These are phyloP conservation scores for Sarocladium strictum DNA, from an alignment of 2,329 filamentous ascomycete species.

Conservation along the genomic window DNA sequence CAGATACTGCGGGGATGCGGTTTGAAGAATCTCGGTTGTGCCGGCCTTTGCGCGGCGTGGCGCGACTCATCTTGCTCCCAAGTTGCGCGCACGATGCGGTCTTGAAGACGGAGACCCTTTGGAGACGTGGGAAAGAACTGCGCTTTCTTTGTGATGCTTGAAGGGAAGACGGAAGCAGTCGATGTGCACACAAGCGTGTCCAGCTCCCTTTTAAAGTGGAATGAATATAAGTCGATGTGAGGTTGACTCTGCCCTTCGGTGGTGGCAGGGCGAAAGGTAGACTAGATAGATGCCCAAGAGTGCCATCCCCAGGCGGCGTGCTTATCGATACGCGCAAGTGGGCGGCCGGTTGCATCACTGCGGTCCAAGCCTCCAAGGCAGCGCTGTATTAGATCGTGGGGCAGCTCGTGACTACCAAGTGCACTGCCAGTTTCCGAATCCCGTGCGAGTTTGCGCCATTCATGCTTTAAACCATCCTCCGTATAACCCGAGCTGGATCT, in stretches of 20 bases:
- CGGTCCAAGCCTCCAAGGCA: neutral
- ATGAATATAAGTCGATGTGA: neutral
- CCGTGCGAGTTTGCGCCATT: neutral
- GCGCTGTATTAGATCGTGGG: neutral
- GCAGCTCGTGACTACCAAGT: neutral
- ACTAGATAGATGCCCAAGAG: neutral
- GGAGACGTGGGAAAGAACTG: no score
- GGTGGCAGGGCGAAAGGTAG: slow-evolving; percentile 7
- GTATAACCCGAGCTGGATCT: neutral
- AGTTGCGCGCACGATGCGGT: no score
- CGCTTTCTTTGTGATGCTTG: neutral
- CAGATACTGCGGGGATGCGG: slow-evolving; percentile 38
- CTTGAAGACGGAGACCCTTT: neutral
- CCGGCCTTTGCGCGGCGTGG: slow-evolving; percentile 33
- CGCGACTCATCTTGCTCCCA: slow-evolving; percentile 36
- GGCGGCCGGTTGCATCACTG: slow-evolving; percentile 6
- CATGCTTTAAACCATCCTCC: neutral
- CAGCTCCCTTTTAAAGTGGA: no score
- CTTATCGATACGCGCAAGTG: slow-evolving; percentile 22
- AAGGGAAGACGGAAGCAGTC: no score
- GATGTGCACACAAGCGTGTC: no score
- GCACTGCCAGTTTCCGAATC: neutral
- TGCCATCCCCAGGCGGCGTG: no score
- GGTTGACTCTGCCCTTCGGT: neutral
- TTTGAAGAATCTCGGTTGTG: slow-evolving; percentile 36